Evolutionary conservation across 78 protist species (phyloP), one percentile per base, ranked within the genome.

Genomic region (Polysphondylium violaceum): DNA sequence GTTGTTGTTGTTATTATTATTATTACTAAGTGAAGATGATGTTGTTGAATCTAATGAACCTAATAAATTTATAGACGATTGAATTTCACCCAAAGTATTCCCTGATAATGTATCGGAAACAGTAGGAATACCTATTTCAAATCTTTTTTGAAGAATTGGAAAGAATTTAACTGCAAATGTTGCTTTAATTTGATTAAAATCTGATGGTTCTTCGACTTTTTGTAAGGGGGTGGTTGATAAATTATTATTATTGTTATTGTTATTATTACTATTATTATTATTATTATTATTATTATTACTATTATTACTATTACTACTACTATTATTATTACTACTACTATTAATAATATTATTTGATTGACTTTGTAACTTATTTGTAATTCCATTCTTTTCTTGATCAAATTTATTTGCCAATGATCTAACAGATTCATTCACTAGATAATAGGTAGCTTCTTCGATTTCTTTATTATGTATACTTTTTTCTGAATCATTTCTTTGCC

Each of bases 401-500:
- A 87, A 68, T 59, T 71, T 75, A 0, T 56, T 31, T 1, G 93
- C 68, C 65, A 74, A 73, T 7, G 25, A 23, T 27, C 14, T 50
- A 9, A 87, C 58, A 0, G 33, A 19, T 9, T 41, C 41, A 21
- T 36, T 33, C 1, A 87, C 58, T 17, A 87, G 36, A 61, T 76
- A 47, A 9, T 60, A 12, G 0, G 93, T 87, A 9, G 93, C 93
- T 19, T 87, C 93, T 4, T 72, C 79, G 0, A 83, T 72, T n/a
- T 83, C 91, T 27, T 51, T 59, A 69, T 92, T 79, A 14, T 92
- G 79, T 8, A 23, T 1, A 4, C 56, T n/a, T 35, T 72, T 83
- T 11, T 73, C 59, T 21, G 40, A 31, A 29, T 92, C 95, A 17
- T 58, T 8, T 33, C 74, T 59, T 50, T 92, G 92, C 92, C 89